Base-by-base conservation (phyloP, 176 grass and related monocot genomes). In the Musa troglodytarum region DNA sequence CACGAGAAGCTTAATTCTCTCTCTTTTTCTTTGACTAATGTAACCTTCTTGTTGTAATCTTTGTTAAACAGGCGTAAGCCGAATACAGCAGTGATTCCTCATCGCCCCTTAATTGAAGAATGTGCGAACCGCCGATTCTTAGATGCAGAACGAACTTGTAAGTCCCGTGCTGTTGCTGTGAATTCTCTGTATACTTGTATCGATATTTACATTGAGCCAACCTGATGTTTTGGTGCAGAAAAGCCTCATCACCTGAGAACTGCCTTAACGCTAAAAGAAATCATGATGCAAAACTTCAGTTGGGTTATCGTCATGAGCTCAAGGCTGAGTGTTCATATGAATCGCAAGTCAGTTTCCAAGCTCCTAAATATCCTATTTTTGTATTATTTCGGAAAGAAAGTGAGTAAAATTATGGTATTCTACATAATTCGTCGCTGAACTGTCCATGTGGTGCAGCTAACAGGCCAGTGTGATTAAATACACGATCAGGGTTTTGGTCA, bases 61-160 rank as follows among this genome's bases (percentile, higher is more conserved):
- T 43, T 22, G 11, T 52, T 20, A 49, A 6, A 49, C 17, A 16
- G 68, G 34, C 49, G 51, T 50, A 70, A 12, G 34, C 49, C n/a
- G 49, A 43, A 69, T 50, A 69, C 67, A n/a, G 11, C 62, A 24
- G 63, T 28, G 21, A 65, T 65, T 63, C 12, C 11, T 65, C 63
- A 65, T 16, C 4, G 23, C 2, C 8, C 2, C 11, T 20, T 50
- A 71, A 50, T 29, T 29, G 53, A 11, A 74, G 53, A 74, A 74
- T 74, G 72, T 74, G 20, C 14, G 72, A 74, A 11, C 53, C 53
- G 23, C 53, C 24, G 28, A 16, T 28, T 74, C 53, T 74, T 3
- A 58, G 53, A 74, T 74, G 72, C 72, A 74, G 17, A 29, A 74
- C 53, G 21, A 74, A 74, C 23, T 16, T 74, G 72, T 74, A 56